Evolutionary conservation across 495 filamentous ascomycete species (phyloP).

Genomic region (Neurospora sp.): DNA sequence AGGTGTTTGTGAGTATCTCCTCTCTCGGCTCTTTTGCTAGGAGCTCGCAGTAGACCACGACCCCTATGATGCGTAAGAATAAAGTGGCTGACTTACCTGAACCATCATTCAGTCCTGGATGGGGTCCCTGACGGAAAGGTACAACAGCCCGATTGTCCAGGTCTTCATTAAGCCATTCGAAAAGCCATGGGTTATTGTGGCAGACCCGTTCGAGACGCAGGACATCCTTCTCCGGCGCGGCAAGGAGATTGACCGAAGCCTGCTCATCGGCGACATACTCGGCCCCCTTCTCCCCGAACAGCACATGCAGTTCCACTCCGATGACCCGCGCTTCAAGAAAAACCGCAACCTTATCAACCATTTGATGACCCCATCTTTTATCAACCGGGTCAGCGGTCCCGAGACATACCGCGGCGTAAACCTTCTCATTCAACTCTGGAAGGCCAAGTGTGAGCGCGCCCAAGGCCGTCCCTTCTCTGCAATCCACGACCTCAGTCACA

Average conservation of each 20-base stretch:
- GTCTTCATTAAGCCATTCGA: conserved; percentile 27
- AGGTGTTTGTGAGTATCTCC: conserved; percentile 9
- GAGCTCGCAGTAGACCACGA: background rate
- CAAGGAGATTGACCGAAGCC: conserved; percentile 31
- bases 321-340: conserved; percentile 20
- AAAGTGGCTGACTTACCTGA: background rate
- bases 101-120: conserved; percentile 16
- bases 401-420: conserved; percentile 17
- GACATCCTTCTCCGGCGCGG: conserved; percentile 31
- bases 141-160: conserved; percentile 29
- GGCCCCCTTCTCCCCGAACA: conserved; percentile 19
- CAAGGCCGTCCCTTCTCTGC: conserved; percentile 25
- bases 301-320: conserved; percentile 18
- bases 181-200: conserved; percentile 27
- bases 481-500: conserved; percentile 22
- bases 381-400: conserved; percentile 24
- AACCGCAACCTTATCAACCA: conserved; percentile 26
- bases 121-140: conserved; percentile 7
- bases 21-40: background rate
- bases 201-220: conserved; percentile 29
- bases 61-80: background rate
- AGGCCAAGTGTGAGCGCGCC: conserved; percentile 20
- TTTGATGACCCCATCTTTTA: conserved; percentile 29
- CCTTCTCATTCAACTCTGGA: conserved; percentile 27
- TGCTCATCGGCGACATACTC: conserved; percentile 15